phyloP scores from a whole-genome alignment of 306 rosid genomes.

The Crataegus laevigata region DNA sequence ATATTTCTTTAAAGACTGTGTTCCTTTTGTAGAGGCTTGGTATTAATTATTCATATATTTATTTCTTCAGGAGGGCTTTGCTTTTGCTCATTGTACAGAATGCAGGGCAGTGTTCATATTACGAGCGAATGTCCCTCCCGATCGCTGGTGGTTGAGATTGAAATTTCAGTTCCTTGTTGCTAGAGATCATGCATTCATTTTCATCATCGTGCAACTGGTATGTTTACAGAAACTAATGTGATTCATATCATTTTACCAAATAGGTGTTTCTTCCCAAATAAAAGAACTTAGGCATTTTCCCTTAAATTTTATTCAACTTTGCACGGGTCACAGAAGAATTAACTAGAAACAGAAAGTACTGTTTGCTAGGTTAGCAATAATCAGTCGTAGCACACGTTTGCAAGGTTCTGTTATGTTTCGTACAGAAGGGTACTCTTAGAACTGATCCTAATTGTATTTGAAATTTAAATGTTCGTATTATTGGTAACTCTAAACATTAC shows the following conservation, averaged over 20 bases:
- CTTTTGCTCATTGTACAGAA: constrained; percentile 97
- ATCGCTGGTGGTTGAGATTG: constrained; percentile 97
- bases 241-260: background rate
- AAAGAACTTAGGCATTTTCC: background rate
- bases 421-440: background rate
- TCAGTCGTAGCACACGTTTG: background rate
- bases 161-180: constrained; percentile 97
- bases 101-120: constrained; percentile 84
- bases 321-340: background rate
- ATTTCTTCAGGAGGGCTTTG: constrained; percentile 81
- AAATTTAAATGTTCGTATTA: background rate
- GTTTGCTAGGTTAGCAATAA: background rate
- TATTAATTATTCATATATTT: constrained; percentile 13
- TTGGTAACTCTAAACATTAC: background rate
- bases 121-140: constrained; percentile 87
- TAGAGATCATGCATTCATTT: constrained; percentile 93
- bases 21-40: constrained; percentile 3
- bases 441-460: background rate
- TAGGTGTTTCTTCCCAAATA: background rate
- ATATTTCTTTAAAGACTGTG: background rate
- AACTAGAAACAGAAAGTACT: background rate
- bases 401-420: background rate
- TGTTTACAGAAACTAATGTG: constrained; percentile 4
- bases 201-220: constrained; percentile 88
- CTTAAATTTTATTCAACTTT: background rate